Conservation (phyloP, 495 filamentous ascomycete species). For the Xanthoparmelia taractica region DNA sequence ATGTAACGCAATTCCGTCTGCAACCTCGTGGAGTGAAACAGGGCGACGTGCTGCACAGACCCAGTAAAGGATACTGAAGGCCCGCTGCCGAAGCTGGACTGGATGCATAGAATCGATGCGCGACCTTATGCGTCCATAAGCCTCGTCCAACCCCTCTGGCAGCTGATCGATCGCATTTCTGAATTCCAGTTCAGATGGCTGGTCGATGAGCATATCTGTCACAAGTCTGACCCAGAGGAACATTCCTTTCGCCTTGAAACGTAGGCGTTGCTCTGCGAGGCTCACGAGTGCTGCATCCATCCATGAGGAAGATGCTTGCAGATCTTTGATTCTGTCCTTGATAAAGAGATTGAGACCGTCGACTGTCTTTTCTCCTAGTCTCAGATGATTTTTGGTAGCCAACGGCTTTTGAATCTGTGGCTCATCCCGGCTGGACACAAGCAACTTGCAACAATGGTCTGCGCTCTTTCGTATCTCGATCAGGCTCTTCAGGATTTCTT, state of each 20-base stretch:
- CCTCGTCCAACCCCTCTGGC: conserved; percentile 17
- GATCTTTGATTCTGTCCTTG: background rate
- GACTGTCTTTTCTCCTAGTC: conserved; percentile 6
- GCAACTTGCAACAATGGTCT: conserved; percentile 11
- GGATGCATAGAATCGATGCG: conserved; percentile 9
- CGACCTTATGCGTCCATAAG: conserved; percentile 12
- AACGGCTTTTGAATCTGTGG: conserved; percentile 5
- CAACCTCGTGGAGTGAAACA: conserved; percentile 8
- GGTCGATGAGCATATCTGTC: background rate
- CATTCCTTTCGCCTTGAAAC: conserved; percentile 15
- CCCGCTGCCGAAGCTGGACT: background rate
- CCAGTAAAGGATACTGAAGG: conserved; percentile 16
- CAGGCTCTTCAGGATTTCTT: conserved; percentile 9
- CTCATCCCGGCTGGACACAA: conserved; percentile 17
- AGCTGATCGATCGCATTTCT: conserved; percentile 11
- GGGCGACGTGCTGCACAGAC: conserved; percentile 12
- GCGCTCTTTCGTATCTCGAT: background rate
- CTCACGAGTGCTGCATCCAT: background rate
- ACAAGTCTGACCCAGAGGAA: conserved; percentile 23
- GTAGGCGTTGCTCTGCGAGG: background rate
- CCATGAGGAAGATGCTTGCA: background rate
- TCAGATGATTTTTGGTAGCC: background rate
- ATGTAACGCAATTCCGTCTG: conserved; percentile 12
- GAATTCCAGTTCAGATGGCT: conserved; percentile 7
- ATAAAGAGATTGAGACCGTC: conserved; percentile 11